Percentiles rank a stretch among this genome's conserved stretches.
Evolutionary conservation across 2,329 filamentous ascomycete species (phyloP).

Genomic region (Epichloe aotearoae): DNA sequence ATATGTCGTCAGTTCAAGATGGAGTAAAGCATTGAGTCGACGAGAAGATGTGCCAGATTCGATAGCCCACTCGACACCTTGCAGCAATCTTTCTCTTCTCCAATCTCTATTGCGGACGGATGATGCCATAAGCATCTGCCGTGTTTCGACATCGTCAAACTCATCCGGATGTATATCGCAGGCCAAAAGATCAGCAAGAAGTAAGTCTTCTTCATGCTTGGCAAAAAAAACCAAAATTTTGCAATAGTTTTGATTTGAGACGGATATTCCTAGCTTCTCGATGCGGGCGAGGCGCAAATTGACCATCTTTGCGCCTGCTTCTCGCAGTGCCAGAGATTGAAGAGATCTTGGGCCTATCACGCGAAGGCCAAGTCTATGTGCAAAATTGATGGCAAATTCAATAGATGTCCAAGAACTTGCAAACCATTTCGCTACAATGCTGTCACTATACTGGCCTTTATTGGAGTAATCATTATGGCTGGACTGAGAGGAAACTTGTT

Average conservation of each 20-base stretch:
- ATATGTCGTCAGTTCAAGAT: conserved; percentile 7
- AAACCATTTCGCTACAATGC: conserved; percentile 70
- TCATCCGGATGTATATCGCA: conserved; percentile 43
- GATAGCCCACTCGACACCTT: conserved; percentile 25
- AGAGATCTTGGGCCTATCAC: conserved; percentile 63
- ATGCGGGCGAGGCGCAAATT: conserved; percentile 46
- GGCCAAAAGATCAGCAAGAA: conserved; percentile 31
- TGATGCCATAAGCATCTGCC: conserved; percentile 24
- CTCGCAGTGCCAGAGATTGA: conserved; percentile 61
- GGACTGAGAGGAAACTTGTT: not conserved
- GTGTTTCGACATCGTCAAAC: conserved; percentile 32
- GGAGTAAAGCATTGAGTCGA: conserved; percentile 13
- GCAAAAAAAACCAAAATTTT: conserved; percentile 55
- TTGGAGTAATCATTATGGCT: not conserved
- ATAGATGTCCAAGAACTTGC: conserved; percentile 58
- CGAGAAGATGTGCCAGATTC: conserved; percentile 9
- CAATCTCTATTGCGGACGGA: conserved; percentile 21
- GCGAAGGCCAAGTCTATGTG: conserved; percentile 57
- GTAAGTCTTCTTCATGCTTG: conserved; percentile 34
- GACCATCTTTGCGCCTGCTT: conserved; percentile 43
- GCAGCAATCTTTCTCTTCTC: conserved; percentile 29
- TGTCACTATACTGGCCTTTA: conserved; percentile 16
- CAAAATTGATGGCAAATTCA: conserved; percentile 55
- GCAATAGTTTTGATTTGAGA: conserved; percentile 51
- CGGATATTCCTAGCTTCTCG: conserved; percentile 45